Base-by-base conservation (phyloP, 2,329 filamentous ascomycete species). In the Alternaria ethzedia region DNA sequence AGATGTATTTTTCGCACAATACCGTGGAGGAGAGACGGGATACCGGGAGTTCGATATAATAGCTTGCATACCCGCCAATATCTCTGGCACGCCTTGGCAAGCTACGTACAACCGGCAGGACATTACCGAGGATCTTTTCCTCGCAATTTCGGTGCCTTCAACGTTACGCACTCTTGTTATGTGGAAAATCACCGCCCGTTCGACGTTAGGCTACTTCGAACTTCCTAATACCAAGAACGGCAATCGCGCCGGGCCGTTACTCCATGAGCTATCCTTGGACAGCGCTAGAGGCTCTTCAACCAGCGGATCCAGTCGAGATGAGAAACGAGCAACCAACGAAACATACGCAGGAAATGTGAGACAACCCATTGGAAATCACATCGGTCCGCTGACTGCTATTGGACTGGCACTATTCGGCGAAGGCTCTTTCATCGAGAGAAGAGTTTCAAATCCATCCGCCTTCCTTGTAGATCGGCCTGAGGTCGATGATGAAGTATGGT, bases 191-290 rank as follows among this genome's bases (percentile, higher is more conserved):
- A 54, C n/a, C 12, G 51, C 51, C n/a, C 21, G 21, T 26, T 44
- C 52, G 5, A 43, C 52, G 13, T 44, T 54, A n/a, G 52, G 52
- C n/a, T 54, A 54, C 52, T 54, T 54, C n/a, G 52, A 54, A 36
- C 52, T 54, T 54, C 52, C 32, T 10, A 41, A 21, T 44, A n/a
- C 21, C 15, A 41, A 54, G 11, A 54, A 54, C 41, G 52, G 52
- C 5, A 26, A 54, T 44, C 32, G 36, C 9, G 36, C 52, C 52
- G 36, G 52, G 11, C 32, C 36, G 15, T 54, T 54, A 17, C 52
- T 54, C 15, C 23, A 54, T 13, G 6, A 28, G 11, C 4, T 32
- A 52, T 5, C 13, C 28, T 7, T 45, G 20, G 49, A 51, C 13
- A 13, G 12, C 11, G n/a, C 21, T 46, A 20, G n/a, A 20, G 44